Conservation (phyloP, 225 moss, liverwort and hornwort genomes). For the Pleurozium schreberi region DNA sequence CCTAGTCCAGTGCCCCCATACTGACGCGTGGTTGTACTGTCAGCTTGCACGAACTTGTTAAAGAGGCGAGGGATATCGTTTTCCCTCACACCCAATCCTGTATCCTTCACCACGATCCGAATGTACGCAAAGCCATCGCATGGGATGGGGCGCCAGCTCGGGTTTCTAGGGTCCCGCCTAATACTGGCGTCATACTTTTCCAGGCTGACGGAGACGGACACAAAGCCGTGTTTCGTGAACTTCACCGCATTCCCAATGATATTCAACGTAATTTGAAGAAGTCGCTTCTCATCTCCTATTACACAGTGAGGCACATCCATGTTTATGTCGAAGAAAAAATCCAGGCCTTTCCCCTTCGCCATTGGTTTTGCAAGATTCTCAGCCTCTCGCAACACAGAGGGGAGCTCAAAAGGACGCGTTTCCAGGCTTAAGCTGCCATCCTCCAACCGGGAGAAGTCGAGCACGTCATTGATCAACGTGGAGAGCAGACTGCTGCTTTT, state of each 20-base stretch:
- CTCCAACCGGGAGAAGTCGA: constrained; percentile 87
- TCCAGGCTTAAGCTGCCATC: constrained; percentile 76
- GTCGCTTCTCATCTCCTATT: constrained; percentile 44
- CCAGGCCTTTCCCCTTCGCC: constrained; percentile 46
- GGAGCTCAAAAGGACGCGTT: constrained; percentile 56
- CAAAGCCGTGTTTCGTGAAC: constrained; percentile 38
- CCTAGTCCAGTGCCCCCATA: constrained; percentile 58
- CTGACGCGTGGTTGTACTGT: constrained; percentile 43
- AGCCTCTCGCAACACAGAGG: constrained; percentile 64
- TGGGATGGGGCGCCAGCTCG: constrained; percentile 31
- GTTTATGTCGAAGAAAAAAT: constrained; percentile 31
- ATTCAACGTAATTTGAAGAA: constrained; percentile 44
- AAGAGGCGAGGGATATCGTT: constrained; percentile 48
- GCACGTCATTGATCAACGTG: constrained; percentile 84
- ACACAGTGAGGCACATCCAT: constrained; percentile 35
- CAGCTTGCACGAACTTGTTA: constrained; percentile 64
- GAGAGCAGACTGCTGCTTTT: constrained; percentile 96
- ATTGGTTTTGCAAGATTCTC: constrained; percentile 92
- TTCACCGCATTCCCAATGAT: constrained; percentile 51
- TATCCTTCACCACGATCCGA: constrained; percentile 53
- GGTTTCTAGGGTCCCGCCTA: constrained; percentile 20
- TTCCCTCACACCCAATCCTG: constrained; percentile 48
- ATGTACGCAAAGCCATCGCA: constrained; percentile 30
- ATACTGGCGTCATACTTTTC: constrained; percentile 24
- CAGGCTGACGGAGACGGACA: constrained; percentile 29